Base-by-base conservation (phyloP, 2,329 filamentous ascomycete species). In the Epichloe gansuensis region DNA sequence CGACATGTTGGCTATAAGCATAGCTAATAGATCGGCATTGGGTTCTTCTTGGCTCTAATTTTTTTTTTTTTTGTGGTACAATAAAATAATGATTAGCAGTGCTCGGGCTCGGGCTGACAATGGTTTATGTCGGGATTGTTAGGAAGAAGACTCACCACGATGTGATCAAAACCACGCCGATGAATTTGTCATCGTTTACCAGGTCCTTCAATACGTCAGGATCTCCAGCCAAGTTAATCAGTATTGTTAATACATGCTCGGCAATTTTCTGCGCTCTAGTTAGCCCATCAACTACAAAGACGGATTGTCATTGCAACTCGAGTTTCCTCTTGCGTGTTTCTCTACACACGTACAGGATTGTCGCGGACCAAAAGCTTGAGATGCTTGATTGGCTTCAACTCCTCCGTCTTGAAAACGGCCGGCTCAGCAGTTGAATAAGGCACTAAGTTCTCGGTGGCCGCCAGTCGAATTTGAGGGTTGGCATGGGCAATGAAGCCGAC, bases 401-500 rank as follows among this genome's bases (percentile, higher is more conserved):
- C 77, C 31, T 89, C 80, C 7, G 76, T 75, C 70, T 96, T 97
- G 77, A 98, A 98, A 23, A 97, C 80, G 0, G 75, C 72, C 0
- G 87, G 85, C 58, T 95, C 78, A 1, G 78, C 71, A 11, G 81
- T 77, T 25, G 87, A 87, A 58, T 88, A 97, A 11, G 89, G 88
- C 46, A 96, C 83, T 38, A 96, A 77, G 61, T 94, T 87, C 68
- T 95, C 90, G 51, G 85, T 82, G 48, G 91, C 91, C 59, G 91
- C 78, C 66, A 88, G 83, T 61, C 93, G 83, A 58, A 97, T 89
- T 66, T 95, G 87, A 43, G 89, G 88, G 66, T 94, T 95, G 55
- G 88, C 88, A 71, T 95, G 86, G 69, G 88, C 86, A 55, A 97
- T 86, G 70, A 97, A 96, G 67, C 90, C 89, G 56, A 96, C 89